Evolutionary conservation across 768 basidiomycete species (phyloP).

Genomic region (Coprinellus micaceus): DNA sequence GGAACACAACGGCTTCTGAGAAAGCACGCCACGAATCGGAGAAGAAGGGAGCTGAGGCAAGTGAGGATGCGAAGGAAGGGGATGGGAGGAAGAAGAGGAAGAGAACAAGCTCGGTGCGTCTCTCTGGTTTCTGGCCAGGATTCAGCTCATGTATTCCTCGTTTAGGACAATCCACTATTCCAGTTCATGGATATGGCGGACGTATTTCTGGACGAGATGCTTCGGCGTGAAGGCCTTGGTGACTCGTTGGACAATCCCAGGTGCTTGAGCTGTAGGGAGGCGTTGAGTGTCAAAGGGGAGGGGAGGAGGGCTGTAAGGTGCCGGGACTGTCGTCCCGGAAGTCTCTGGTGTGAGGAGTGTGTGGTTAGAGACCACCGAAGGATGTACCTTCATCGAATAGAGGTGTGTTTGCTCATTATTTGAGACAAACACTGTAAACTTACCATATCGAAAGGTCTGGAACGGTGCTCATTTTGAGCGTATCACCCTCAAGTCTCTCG

Average conservation of each 20-base stretch:
- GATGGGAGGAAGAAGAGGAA: not conserved
- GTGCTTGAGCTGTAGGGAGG: not conserved
- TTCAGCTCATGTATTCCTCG: not conserved
- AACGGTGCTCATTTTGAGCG: conserved; percentile 14
- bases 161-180: conserved; percentile 6
- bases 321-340: conserved; percentile 12
- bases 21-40: too few species aligned
- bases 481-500: not conserved
- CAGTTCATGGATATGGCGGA: conserved; percentile 6
- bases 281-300: not conserved
- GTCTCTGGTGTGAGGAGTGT: conserved; percentile 10
- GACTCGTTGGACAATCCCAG: not conserved
- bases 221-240: conserved; percentile 11
- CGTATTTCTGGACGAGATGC: conserved; percentile 7
- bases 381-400: conserved; percentile 19
- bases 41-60: too few species aligned
- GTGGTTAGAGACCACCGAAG: conserved; percentile 10
- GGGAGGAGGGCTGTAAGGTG: conserved; percentile 15
- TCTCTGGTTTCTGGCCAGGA: not conserved
- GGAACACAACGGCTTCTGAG: too few species aligned
- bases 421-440: not conserved
- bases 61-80: not conserved
- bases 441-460: conserved; percentile 16
- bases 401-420: conserved; percentile 12
- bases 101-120: not conserved